Conservation (phyloP, 148 eudicot species). For the Silene conica region DNA sequence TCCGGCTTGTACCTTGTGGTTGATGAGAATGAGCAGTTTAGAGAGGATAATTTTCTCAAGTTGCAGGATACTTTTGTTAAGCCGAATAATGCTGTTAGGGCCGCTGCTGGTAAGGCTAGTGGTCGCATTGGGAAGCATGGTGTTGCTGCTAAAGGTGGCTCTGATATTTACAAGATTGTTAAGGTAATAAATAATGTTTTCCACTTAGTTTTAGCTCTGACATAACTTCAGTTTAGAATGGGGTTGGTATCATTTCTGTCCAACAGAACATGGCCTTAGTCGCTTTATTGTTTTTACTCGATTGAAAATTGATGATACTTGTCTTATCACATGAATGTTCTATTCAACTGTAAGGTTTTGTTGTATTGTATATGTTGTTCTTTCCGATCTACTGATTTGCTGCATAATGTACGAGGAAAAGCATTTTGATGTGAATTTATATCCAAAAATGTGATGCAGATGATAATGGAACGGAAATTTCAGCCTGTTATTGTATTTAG, state of each 20-base stretch:
- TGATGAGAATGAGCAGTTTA: slow-evolving; percentile 94
- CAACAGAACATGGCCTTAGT: no score
- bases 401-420: no score
- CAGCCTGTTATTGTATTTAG: slow-evolving; percentile 97
- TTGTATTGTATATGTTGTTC: no score
- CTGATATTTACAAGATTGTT: slow-evolving; percentile 92
- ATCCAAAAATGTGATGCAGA: slow-evolving; percentile 36
- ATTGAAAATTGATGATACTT: no score
- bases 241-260: no score
- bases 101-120: slow-evolving; percentile 49
- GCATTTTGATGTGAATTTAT: background rate
- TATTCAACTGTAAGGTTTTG: no score
- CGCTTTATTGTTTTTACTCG: no score
- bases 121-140: slow-evolving; percentile 86
- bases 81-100: slow-evolving; percentile 45
- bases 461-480: slow-evolving; percentile 98
- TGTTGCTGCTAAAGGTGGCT: slow-evolving; percentile 60
- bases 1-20: slow-evolving; percentile 90
- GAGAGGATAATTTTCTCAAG: slow-evolving; percentile 82
- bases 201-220: no score
- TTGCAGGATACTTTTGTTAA: slow-evolving; percentile 78
- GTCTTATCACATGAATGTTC: no score
- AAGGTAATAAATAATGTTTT: slow-evolving; percentile 49
- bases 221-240: no score
- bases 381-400: no score